Base-by-base conservation (phyloP, 2,329 filamentous ascomycete genomes). In the Fusarium xylarioides region DNA sequence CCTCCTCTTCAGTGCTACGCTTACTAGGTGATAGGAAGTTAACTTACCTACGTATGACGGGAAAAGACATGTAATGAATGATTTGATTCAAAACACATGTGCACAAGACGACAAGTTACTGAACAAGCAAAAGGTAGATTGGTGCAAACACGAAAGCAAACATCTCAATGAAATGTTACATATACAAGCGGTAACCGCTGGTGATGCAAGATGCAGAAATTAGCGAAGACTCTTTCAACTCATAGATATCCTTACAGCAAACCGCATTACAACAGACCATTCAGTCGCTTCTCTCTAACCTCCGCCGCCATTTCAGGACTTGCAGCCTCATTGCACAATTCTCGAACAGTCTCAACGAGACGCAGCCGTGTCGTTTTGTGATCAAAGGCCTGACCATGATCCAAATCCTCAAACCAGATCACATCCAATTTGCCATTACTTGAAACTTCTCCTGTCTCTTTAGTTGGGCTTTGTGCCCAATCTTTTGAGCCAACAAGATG, bases 371-470 rank as follows among this genome's bases (percentile, higher is more conserved):
- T 79, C 14, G 63, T 70, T 52, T 73, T 74, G 55, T 73, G 77
- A 62, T 87, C 83, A 76, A 88, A 88, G 2, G 86, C 85, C 73
- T 90, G 85, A 4, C 88, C 88, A 78, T 91, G 88, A 77, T 90
- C 88, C 40, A 88, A 79, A 8, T 84, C 82, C 15, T 84, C 81
- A 77, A 86, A 89, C 77, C 88, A 91, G 3, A 90, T 66, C 21
- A 89, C 82, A 64, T 90, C 86, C 19, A 88, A 40, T 50, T 84
- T 82, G 16, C 78, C 73, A 8, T 83, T 82, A 83, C 58, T 63
- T 26, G 52, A 52, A 38, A 69, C 78, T 11, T 11, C 10, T 26
- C 7, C 68, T 63, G 62, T 53, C 63, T 68, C 70, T 46, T 66
- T 37, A 23, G 47, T 38, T 57, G 56, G 68, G 18, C 74, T 63